Evolutionary conservation across 1,284 basidiomycete species (phyloP).

Genomic region (Boletellus sp.): DNA sequence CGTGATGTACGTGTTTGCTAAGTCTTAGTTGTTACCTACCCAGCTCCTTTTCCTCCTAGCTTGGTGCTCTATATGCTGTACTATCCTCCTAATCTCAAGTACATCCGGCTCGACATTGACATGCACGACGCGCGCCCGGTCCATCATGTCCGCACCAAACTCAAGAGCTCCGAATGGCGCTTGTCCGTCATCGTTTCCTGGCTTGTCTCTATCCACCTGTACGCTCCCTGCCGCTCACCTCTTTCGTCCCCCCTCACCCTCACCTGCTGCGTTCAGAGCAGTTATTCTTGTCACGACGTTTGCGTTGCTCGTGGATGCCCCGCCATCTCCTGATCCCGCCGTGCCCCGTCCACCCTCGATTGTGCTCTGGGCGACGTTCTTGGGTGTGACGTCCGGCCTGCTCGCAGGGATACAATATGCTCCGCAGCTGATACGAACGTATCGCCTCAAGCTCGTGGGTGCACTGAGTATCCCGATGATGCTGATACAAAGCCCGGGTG

Average conservation of each 20-base stretch:
- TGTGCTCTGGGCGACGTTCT: constrained; percentile 76
- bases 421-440: constrained; percentile 85
- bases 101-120: constrained; percentile 46
- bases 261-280: constrained; percentile 37
- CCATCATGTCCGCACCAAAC: constrained; percentile 45
- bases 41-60: constrained; percentile 39
- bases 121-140: constrained; percentile 41
- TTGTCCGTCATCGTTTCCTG: constrained; percentile 73
- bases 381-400: constrained; percentile 78
- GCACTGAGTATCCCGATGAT: constrained; percentile 93
- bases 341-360: constrained; percentile 40
- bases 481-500: constrained; percentile 91
- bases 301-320: constrained; percentile 48
- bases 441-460: constrained; percentile 76
- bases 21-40: neutral
- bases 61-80: constrained; percentile 90
- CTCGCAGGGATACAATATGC: constrained; percentile 84
- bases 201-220: constrained; percentile 76
- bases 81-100: constrained; percentile 84
- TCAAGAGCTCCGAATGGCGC: constrained; percentile 68
- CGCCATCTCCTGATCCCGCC: constrained; percentile 38
- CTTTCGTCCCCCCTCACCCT: constrained; percentile 8
- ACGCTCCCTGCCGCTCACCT: constrained; percentile 30
- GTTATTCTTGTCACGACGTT: constrained; percentile 53
- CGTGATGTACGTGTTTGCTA: constrained; percentile 56